Conservation (phyloP, 306 rosid genomes). For the Gastrolobium villosum region DNA sequence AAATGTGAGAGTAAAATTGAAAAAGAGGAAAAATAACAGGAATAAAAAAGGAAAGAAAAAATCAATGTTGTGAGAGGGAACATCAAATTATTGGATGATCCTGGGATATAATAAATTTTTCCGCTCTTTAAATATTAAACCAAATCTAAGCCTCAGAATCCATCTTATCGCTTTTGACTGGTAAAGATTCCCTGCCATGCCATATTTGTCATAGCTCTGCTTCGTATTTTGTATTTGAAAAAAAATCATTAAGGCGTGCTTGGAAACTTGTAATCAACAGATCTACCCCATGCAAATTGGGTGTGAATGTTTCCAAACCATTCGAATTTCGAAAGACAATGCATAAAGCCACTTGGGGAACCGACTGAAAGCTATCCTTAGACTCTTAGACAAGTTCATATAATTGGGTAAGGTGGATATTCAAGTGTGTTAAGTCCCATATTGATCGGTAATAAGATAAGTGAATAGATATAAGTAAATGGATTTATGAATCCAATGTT, state of each 20-base stretch:
- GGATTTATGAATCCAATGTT: too few relatives aligned
- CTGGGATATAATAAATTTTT: too few relatives aligned
- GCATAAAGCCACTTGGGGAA: neutral
- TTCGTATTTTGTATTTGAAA: conserved; percentile 6
- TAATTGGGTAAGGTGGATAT: too few relatives aligned
- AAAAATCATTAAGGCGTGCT: neutral
- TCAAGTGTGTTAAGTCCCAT: too few relatives aligned
- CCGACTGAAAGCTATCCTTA: neutral
- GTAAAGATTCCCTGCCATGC: conserved; percentile 62
- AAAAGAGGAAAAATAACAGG: too few relatives aligned
- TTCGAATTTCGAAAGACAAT: neutral
- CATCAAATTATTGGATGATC: too few relatives aligned
- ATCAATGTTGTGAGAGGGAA: too few relatives aligned
- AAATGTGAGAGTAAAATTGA: too few relatives aligned
- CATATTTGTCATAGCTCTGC: conserved; percentile 43
- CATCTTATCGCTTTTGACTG: conserved; percentile 59
- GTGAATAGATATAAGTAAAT: too few relatives aligned
- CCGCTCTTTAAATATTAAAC: conserved; percentile 26
- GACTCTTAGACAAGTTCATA: neutral
- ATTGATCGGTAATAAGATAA: too few relatives aligned
- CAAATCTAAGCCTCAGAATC: conserved; percentile 59
- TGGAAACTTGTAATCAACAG: conserved; percentile 30
- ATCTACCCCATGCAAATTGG: neutral
- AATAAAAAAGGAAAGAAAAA: too few relatives aligned
- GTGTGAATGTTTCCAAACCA: neutral